phyloP scores from a whole-genome alignment of 768 basidiomycete species.

The Dioszegia aurantiaca region DNA sequence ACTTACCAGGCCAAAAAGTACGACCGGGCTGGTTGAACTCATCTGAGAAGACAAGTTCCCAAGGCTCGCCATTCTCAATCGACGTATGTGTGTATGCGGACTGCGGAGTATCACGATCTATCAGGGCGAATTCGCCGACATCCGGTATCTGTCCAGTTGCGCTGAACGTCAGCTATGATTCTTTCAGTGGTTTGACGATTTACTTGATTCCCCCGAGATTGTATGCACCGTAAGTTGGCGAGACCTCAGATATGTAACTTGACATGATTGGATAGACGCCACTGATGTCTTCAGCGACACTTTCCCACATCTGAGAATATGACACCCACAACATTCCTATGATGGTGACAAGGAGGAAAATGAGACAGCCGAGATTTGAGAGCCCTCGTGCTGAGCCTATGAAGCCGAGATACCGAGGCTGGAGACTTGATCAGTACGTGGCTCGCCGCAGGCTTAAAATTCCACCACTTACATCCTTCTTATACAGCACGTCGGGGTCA shows the following conservation, averaged over 20 bases:
- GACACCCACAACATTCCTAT: constrained; percentile 63
- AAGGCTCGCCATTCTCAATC: constrained; percentile 69
- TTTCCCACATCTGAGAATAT: background rate
- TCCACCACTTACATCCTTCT: constrained; percentile 18
- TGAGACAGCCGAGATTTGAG: constrained; percentile 68
- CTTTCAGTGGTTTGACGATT: background rate
- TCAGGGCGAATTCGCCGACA: constrained; percentile 64
- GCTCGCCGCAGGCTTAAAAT: too few species aligned
- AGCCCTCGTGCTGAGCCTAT: constrained; percentile 78
- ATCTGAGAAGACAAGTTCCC: constrained; percentile 83
- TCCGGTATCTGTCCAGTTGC: constrained; percentile 79
- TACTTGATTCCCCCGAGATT: constrained; percentile 85
- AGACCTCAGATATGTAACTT: constrained; percentile 17
- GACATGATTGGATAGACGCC: constrained; percentile 76
- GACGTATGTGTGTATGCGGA: constrained; percentile 63
- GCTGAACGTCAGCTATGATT: constrained; percentile 20
- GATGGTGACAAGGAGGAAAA: constrained; percentile 66
- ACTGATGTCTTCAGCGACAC: constrained; percentile 12
- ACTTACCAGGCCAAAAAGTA: constrained; percentile 42
- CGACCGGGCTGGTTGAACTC: constrained; percentile 70
- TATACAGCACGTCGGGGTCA: constrained; percentile 36
- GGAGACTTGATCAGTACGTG: background rate
- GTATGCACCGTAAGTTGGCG: constrained; percentile 58
- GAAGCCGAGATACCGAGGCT: constrained; percentile 53
- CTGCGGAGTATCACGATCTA: constrained; percentile 74